Base-by-base conservation (phyloP, 1,284 basidiomycete species). In the Moniliophthora roreri region DNA sequence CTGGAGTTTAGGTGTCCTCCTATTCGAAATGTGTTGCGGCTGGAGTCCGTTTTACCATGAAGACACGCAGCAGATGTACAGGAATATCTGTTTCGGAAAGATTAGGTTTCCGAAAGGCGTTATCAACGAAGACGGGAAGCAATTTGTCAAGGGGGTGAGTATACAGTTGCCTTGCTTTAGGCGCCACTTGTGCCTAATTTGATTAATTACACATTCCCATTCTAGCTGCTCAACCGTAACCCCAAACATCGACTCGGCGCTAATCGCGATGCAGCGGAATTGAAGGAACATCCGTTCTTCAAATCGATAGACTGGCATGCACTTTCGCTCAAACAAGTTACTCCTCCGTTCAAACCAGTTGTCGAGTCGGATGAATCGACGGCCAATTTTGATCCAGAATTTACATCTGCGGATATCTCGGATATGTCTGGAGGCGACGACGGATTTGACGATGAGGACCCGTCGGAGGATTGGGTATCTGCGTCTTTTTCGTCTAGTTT, bases 31-130 rank as follows among this genome's bases (percentile, higher is more conserved):
- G 97, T 99, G 96, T 69, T 99, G 97, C 65, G 97, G 97, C 15
- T 99, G 97, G 97, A 95, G 91, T 69, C 97, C 97, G 35, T 99
- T 99, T 76, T 99, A 99, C 67, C 96, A 96, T 13, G 97, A 99
- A 66, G 97, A 99, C 69, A 98, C 95, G 15, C 96, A 99, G 70
- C 93, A 98, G 73, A 99, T 99, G 97, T 99, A 99, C 79, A 95
- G 95, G 81, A 92, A 96, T 76, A 99, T 99, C 62, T 98, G 95
- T 70, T 95, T 94, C 71, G 97, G 97, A 60, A 99, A 98, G 81
- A 98, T 99, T 69, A 84, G 96, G 59, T 99, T 99, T 78, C 97
- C 97, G 24, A 91, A 95, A 64, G 94, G 92, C 51, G 95, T 98
- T 28, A 98, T 99, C 63, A 89, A 89, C 56, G 97, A 99, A 63